Percentiles rank a stretch among this genome's conserved stretches.
Evolutionary conservation across 768 basidiomycete genomes (phyloP).

Genomic region (Phaeotremella skinneri): DNA sequence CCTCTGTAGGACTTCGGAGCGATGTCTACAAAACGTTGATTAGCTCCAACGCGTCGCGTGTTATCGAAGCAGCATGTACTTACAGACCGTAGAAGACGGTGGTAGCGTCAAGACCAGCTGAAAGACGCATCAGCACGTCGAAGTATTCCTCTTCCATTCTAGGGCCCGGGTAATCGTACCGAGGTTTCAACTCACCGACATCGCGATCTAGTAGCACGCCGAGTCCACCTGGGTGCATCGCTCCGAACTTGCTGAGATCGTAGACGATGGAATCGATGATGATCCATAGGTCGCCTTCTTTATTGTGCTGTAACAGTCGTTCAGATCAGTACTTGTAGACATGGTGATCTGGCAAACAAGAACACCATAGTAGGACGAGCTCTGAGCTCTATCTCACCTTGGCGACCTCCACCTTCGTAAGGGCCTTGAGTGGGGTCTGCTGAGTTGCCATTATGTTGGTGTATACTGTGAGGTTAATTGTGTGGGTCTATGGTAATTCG

Average conservation of each 20-base stretch:
- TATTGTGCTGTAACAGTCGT: conserved; percentile 62
- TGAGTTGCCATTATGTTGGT: conserved; percentile 36
- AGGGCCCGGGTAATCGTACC: background rate
- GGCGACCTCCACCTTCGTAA: conserved; percentile 69
- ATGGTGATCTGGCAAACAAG: no score
- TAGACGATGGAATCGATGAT: conserved; percentile 80
- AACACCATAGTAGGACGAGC: no score
- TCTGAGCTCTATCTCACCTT: conserved; percentile 56
- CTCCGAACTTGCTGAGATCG: conserved; percentile 74
- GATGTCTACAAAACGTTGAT: conserved; percentile 55
- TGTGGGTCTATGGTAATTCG: no score
- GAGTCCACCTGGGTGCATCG: conserved; percentile 75
- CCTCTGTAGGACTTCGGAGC: conserved; percentile 73
- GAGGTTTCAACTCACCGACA: conserved; percentile 59
- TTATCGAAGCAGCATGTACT: conserved; percentile 10
- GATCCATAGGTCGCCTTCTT: conserved; percentile 78
- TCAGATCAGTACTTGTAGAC: no score
- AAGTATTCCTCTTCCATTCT: background rate
- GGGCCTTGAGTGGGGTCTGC: conserved; percentile 51
- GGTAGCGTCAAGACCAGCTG: conserved; percentile 82
- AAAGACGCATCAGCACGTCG: background rate
- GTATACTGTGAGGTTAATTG: no score
- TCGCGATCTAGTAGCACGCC: conserved; percentile 74
- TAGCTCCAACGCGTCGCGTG: background rate
- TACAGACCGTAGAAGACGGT: conserved; percentile 78